Evolutionary conservation across 768 basidiomycete genomes (phyloP), one percentile per base, ranked within the genome.

Genomic region (Rhizopogon roseolus): DNA sequence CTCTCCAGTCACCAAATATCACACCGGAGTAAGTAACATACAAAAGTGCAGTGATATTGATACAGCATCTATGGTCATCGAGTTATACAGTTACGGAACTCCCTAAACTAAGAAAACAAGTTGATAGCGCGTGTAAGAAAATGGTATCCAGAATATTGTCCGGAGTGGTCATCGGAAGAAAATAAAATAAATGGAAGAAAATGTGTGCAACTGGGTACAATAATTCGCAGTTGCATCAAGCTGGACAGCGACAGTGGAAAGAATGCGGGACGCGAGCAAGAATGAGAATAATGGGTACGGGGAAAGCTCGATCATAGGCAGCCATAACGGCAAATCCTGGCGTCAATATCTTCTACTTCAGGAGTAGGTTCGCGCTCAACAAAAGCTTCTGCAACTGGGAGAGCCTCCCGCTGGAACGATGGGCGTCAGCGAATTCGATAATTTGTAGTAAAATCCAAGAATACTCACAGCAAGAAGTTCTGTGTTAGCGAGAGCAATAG

Each of bases 41-140:
- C 38, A 27, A 46, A 13, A 56, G 28, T 16, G 40, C 38, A 5
- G 2, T 1, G 40, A 52, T 67, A 66, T 6, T 1, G 29, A 66
- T 69, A 67, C 68, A 67, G 1, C 16, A 29, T 68, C 58, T 70
- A 66, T 25, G 40, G n/a, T 10, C 19, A 10, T 40, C 17, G 6
- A 59, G 52, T 29, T 17, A 60, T 62, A 66, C 61, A 69, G 19
- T 44, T 46, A 52, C 9, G 5, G 3, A 49, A 55, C 32, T 16
- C 54, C 17, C 29, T 11, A 1, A 34, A 9, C 27, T 37, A 32
- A 43, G 16, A 36, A 54, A 55, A 37, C 13, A 34, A 43, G 9
- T 36, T 36, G 16, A 14, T 19, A 17, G 32, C 42, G 17, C 36
- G 42, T n/a, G 29, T 41, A 36, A 54, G 40, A 27, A 50, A 25